Conservation (phyloP, 495 filamentous ascomycete genomes). For the Neurospora terricola region DNA sequence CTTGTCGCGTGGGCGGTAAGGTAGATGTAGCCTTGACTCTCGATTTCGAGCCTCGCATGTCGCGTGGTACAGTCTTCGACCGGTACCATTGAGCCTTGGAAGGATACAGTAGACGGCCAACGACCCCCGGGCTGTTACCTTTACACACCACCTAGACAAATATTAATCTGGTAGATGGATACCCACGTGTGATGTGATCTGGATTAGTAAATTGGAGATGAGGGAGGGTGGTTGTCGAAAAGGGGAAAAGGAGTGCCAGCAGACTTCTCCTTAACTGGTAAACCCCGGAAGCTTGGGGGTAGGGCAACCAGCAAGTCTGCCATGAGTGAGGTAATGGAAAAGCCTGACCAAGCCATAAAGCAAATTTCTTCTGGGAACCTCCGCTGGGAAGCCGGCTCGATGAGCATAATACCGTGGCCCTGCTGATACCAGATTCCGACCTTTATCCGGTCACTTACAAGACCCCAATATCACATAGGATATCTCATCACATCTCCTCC, state of each 20-base stretch:
- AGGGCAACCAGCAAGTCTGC: not conserved
- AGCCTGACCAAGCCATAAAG: not conserved
- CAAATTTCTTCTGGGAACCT: not conserved
- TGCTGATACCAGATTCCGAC: not conserved
- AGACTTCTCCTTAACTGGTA: not conserved
- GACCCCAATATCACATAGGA: not conserved
- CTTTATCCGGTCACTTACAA: not conserved
- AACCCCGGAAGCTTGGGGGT: not conserved
- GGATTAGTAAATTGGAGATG: not conserved
- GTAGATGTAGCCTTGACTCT: not conserved
- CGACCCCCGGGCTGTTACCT: not conserved
- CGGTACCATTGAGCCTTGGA: not conserved
- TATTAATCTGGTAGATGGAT: not conserved
- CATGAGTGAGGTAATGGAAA: not conserved
- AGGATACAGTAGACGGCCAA: not conserved
- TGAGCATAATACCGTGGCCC: not conserved
- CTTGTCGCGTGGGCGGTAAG: not conserved
- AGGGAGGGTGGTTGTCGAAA: not conserved
- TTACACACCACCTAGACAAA: not conserved
- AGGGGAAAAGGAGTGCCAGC: not conserved
- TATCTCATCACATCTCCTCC: not conserved
- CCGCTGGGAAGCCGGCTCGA: not conserved
- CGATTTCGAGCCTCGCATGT: not conserved
- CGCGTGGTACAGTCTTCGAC: not conserved
- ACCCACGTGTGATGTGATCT: not conserved